A percentile compares a stretch with the other conserved stretches of the same genome.
Evolutionary conservation across 2,329 filamentous ascomycete genomes (phyloP).

Genomic region (Dactylellina sp.): DNA sequence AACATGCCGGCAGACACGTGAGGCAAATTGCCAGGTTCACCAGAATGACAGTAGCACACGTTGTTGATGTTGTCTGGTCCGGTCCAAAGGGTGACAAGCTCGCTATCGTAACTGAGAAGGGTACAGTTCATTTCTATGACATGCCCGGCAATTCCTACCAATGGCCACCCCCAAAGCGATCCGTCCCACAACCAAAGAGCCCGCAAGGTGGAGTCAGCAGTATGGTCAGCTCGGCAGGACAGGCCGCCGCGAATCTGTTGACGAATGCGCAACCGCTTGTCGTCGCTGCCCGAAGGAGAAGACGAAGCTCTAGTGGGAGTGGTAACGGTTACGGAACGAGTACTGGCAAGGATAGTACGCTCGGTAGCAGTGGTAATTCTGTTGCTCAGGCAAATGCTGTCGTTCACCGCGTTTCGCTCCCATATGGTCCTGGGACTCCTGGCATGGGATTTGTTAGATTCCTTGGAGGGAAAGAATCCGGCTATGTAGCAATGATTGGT

Average conservation of each 20-base stretch:
- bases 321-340: conserved; percentile 64
- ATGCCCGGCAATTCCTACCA: conserved; percentile 84
- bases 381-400: conserved; percentile 66
- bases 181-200: conserved; percentile 61
- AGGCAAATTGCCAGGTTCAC: conserved; percentile 89
- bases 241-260: conserved; percentile 76
- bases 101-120: conserved; percentile 90
- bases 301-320: conserved; percentile 60
- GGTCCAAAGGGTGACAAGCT: conserved; percentile 82
- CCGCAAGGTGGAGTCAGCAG: conserved; percentile 65
- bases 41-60: conserved; percentile 88
- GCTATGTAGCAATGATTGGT: conserved; percentile 66
- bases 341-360: conserved; percentile 64
- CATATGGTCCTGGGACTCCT: conserved; percentile 62
- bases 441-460: conserved; percentile 66
- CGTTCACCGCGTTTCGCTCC: conserved; percentile 64
- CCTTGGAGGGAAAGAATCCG: conserved; percentile 65
- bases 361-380: conserved; percentile 63
- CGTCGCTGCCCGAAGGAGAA: conserved; percentile 72
- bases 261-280: conserved; percentile 74
- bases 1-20: conserved; percentile 70
- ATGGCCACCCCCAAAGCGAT: conserved; percentile 79
- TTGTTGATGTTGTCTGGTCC: conserved; percentile 91
- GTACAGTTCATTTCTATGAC: conserved; percentile 93
- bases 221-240: conserved; percentile 66